These are phyloP conservation scores for Thermomyces lanuginosus DNA, from an alignment of 2,329 filamentous ascomycete genomes.

Conservation along the genomic window DNA sequence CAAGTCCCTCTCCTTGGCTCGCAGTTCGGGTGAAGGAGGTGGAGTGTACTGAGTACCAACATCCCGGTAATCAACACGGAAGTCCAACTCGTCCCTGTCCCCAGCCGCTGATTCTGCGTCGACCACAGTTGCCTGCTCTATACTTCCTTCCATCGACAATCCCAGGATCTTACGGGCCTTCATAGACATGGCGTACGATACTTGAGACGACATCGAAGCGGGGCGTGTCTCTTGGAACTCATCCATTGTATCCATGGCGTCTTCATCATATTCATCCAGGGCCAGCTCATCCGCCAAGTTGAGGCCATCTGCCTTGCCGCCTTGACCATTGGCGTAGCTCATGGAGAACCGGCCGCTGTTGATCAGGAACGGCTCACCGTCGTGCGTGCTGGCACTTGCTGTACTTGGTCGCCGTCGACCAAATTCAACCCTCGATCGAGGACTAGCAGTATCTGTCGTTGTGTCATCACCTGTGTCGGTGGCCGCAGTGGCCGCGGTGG, in stretches of 20 bases:
- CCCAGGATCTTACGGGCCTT: conserved; percentile 33
- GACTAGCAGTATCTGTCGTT: conserved; percentile 51
- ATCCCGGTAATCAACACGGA: conserved; percentile 48
- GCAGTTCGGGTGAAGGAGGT: conserved; percentile 54
- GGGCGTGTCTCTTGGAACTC: conserved; percentile 50
- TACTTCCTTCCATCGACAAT: conserved; percentile 21
- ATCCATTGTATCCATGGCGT: conserved; percentile 49
- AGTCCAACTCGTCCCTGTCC: conserved; percentile 34
- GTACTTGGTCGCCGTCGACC: conserved; percentile 43
- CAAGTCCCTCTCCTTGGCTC: background rate
- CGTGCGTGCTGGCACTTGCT: conserved; percentile 36
- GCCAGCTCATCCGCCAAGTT: conserved; percentile 84
- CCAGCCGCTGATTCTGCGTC: conserved; percentile 19
- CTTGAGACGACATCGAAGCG: conserved; percentile 23
- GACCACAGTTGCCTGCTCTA: conserved; percentile 12
- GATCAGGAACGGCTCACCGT: conserved; percentile 22
- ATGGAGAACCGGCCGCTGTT: conserved; percentile 51
- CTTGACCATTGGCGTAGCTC: conserved; percentile 38
- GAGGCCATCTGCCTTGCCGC: conserved; percentile 46
- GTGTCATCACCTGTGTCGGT: conserved; percentile 43
- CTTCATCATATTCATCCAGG: conserved; percentile 55
- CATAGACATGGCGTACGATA: conserved; percentile 18
- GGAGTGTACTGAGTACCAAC: conserved; percentile 71
- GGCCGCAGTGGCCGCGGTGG: too few relatives aligned
- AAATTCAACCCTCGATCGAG: conserved; percentile 53